Base-by-base conservation (phyloP, 805 yeast genomes). In the Candida morakotiae region DNA sequence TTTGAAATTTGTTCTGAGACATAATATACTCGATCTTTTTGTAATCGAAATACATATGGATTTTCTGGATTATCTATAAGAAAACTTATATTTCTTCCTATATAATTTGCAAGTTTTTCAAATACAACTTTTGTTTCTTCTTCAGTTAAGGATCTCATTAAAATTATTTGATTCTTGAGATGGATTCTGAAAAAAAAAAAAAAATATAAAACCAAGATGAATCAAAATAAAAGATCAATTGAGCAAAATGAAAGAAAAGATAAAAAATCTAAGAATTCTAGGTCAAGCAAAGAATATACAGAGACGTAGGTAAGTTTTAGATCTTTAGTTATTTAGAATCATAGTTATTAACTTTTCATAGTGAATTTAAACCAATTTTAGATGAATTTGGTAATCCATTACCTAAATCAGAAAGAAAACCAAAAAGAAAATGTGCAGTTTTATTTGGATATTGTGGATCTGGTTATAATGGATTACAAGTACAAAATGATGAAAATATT, bases 141-240 rank as follows among this genome's bases (percentile, higher is more conserved):
- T 59, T 91, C 98, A 47, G 98, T 91, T 48, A 91, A 74, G 35
- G 88, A 87, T 73, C 98, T 83, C 98, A 91, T 91, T n/a, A n/a
- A n/a, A n/a, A 25, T 26, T 16, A 26, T 16, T 26, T 5, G 31
- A n/a, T n/a, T n/a, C n/a, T n/a, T n/a, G 19, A 7, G 21, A n/a
- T 9, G 4, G 10, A 7, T 28, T 7, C 16, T n/a, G n/a, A 16
- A 22, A 26, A 33, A 26, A 26, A 33, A 33, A 26, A 33, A 21
- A 33, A 25, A 17, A 17, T 6, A 25, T 8, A 4, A 16, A 27
- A 27, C n/a, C n/a, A n/a, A n/a, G n/a, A n/a, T 59, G 52, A 62
- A 60, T 20, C 58, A 61, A 18, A 58, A 61, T 50, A 63, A 70
- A 42, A 57, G 73, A 13, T 4, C 35, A 26, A 15, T 4, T 15